Base-by-base conservation (phyloP, 768 basidiomycete species). In the Cytidiella melzeri region DNA sequence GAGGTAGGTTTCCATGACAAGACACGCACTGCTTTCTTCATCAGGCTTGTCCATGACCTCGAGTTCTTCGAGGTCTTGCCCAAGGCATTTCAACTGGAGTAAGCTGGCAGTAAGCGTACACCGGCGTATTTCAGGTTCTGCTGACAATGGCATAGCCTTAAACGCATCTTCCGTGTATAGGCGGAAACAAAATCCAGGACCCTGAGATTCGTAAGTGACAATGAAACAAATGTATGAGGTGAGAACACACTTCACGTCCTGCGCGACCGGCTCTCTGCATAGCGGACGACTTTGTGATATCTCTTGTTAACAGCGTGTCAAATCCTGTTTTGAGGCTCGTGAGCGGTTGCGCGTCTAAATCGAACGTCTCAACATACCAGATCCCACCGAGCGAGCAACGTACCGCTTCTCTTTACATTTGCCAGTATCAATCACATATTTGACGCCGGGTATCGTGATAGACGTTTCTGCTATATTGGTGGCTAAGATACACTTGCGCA, bases 381-480 rank as follows among this genome's bases (percentile, higher is more conserved):
- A 81, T 5, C 90, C 89, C 0, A 74, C 76, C 52, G 75, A 70
- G 61, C 76, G 73, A 10, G 84, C 80, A 19, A 95, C 65, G 62
- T 85, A 93, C 52, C 85, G 76, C 67, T 95, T 96, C 69, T 97
- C 94, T 66, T 98, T 99, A 61, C 87, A 90, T 64, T 93, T 87
- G 1, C 96, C 96, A 0, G 92, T 87, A 67, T 99, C 96, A 34
- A 99, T 89, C 5, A 99, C 94, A 65, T 90, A 98, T 59, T 81
- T 86, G 49, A 99, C 84, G 0, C 93, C 93, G 3, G 94, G 92
- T 61, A 99, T 96, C 12, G 96, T 98, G 63, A 99, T 92, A 11
- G 88, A 91, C 0, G 96, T 98, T 67, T 99, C 96, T 10, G 96
- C 96, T 51, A 99, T 94, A 66, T 98, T 99, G 15, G 96, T 99